phyloP scores from a whole-genome alignment of 306 rosid species.

The Herpetospermum pedunculosum region DNA sequence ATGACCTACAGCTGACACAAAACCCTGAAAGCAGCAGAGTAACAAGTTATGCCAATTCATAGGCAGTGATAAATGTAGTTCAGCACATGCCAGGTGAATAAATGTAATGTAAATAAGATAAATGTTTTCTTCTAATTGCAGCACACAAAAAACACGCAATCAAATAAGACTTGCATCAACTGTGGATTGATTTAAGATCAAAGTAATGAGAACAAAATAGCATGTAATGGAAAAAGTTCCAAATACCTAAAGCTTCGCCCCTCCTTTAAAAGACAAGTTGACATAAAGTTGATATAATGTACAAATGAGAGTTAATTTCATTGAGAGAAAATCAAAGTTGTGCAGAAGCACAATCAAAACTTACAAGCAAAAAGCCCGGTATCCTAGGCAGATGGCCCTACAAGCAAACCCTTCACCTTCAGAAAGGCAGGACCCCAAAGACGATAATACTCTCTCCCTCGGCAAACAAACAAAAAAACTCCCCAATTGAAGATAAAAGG shows the following conservation, averaged over 20 bases:
- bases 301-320: not conserved
- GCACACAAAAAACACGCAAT: not conserved
- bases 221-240: not conserved
- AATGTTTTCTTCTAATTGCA: not conserved
- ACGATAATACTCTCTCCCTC: too few species aligned
- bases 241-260: not conserved
- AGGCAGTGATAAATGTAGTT: not conserved
- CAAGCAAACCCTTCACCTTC: too few species aligned
- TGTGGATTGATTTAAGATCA: not conserved
- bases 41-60: not conserved
- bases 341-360: not conserved
- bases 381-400: not conserved
- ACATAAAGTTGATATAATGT: not conserved
- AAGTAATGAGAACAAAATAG: not conserved
- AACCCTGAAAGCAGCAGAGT: slow-evolving; percentile 39
- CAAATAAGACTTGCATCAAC: not conserved
- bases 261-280: not conserved
- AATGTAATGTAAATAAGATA: not conserved
- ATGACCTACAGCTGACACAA: slow-evolving; percentile 65
- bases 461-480: too few species aligned
- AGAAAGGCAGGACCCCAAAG: too few species aligned
- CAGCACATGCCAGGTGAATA: not conserved
- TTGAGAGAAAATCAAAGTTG: not conserved
- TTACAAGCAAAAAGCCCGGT: not conserved
- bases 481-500: too few species aligned